Evolutionary conservation across 2,329 filamentous ascomycete genomes (phyloP).

Genomic region (Trichophyton verrucosum): DNA sequence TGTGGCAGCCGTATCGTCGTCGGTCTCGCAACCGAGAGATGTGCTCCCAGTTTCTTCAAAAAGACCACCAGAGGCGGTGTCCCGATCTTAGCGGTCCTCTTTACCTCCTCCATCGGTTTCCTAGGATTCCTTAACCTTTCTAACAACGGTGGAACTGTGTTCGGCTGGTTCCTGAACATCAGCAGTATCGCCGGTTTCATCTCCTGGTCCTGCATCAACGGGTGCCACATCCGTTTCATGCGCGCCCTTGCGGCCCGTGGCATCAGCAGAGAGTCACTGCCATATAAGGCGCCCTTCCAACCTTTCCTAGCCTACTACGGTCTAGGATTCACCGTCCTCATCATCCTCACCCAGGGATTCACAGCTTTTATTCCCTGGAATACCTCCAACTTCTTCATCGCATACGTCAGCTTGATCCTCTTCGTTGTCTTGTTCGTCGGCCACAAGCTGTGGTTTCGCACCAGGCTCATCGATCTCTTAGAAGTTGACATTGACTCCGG

Average conservation of each 20-base stretch:
- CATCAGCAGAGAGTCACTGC: conserved; percentile 46
- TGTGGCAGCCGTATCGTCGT: conserved; percentile 54
- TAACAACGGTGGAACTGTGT: conserved; percentile 47
- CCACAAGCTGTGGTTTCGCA: conserved; percentile 42
- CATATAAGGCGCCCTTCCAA: conserved; percentile 50
- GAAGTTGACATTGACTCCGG: conserved; percentile 36
- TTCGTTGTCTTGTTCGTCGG: conserved; percentile 48
- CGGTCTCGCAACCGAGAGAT: conserved; percentile 44
- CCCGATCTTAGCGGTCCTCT: conserved; percentile 34
- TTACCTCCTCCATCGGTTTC: conserved; percentile 44
- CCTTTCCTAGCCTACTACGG: conserved; percentile 55
- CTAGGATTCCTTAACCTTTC: conserved; percentile 60
- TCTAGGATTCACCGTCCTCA: conserved; percentile 51
- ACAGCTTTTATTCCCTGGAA: conserved; percentile 54
- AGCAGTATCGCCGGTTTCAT: conserved; percentile 26
- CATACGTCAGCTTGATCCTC: conserved; percentile 53
- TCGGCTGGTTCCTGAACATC: conserved; percentile 33
- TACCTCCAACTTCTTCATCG: conserved; percentile 49
- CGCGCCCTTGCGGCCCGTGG: conserved; percentile 45
- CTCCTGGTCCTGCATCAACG: conserved; percentile 26
- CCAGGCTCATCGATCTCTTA: conserved; percentile 25
- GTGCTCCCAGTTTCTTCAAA: conserved; percentile 33
- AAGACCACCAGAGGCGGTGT: conserved; percentile 32
- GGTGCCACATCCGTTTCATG: conserved; percentile 55
- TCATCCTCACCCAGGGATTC: conserved; percentile 58